phyloP scores from a whole-genome alignment of 1,284 basidiomycete species.

The Ceratobasidium sp. region DNA sequence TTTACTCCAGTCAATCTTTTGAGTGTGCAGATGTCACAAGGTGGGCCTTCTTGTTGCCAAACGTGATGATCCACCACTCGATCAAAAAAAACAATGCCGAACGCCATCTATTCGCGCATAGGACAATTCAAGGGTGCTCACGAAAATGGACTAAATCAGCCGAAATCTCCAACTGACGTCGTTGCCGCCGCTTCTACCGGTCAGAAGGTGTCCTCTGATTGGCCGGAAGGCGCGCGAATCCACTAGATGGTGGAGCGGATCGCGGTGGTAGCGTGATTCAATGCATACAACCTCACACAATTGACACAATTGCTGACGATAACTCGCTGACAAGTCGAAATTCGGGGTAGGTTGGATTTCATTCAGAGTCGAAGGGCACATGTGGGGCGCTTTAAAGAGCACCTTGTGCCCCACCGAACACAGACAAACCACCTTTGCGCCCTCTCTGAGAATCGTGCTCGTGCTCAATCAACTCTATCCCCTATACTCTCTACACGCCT shows the following conservation, averaged over 20 bases:
- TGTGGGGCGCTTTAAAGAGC: no score
- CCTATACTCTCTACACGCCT: background rate
- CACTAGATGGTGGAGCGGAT: conserved; percentile 2
- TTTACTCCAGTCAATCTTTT: no score
- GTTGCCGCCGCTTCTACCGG: conserved; percentile 4
- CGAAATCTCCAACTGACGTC: background rate
- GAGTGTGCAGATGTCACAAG: no score
- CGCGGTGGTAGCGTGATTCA: no score
- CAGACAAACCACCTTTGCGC: background rate
- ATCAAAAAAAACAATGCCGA: no score
- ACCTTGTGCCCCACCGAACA: conserved; percentile 4
- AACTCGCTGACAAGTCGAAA: conserved; percentile 12
- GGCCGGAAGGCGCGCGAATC: background rate
- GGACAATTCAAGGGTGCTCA: background rate
- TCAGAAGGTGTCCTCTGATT: conserved; percentile 2
- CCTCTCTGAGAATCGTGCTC: background rate
- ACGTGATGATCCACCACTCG: background rate
- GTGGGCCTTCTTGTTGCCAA: conserved; percentile 1
- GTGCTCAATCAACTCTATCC: background rate
- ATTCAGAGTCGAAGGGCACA: conserved; percentile 11
- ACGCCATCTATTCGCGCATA: background rate
- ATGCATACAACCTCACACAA: no score
- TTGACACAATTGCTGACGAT: no score
- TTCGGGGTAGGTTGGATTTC: background rate
- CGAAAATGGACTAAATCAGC: background rate